Evolutionary conservation across 345 rosid species (phyloP).

Genomic region (Odontarrhena argentea): DNA sequence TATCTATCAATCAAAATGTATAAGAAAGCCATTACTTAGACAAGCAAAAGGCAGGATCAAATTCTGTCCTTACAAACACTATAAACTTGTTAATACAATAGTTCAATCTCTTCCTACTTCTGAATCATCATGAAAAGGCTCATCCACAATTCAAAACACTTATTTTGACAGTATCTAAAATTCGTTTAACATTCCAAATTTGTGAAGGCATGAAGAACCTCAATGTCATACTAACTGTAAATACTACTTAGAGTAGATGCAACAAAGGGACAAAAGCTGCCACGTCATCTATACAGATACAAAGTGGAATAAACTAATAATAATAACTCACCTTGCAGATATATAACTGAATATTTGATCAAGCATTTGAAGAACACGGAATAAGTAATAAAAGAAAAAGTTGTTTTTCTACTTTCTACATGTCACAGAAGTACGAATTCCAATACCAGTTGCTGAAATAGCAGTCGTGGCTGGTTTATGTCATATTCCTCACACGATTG

Average conservation of each 20-base stretch:
- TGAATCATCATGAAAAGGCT: too few relatives aligned
- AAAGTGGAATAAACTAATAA: not conserved
- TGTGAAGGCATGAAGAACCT: not conserved
- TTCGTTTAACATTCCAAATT: not conserved
- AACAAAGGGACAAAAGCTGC: slow-evolving; percentile 21
- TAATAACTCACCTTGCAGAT: too few relatives aligned
- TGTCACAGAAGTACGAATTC: too few relatives aligned
- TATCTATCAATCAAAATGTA: not conserved
- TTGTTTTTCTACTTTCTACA: too few relatives aligned
- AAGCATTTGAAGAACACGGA: too few relatives aligned
- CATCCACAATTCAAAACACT: too few relatives aligned
- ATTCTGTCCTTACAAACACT: not conserved
- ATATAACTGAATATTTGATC: too few relatives aligned
- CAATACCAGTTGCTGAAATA: slow-evolving; percentile 11
- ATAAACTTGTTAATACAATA: slow-evolving; percentile 19
- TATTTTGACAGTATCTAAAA: not conserved
- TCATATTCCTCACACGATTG: slow-evolving; percentile 61
- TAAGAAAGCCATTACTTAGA: not conserved
- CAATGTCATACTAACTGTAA: slow-evolving; percentile 9
- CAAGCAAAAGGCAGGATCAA: not conserved
- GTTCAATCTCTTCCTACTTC: not conserved
- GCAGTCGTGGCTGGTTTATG: slow-evolving; percentile 45
- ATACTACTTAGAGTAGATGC: not conserved
- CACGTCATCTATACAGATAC: slow-evolving; percentile 20
- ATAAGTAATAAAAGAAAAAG: too few relatives aligned